phyloP scores from a whole-genome alignment of 2,329 filamentous ascomycete species.

The Colletotrichum echinochloae region DNA sequence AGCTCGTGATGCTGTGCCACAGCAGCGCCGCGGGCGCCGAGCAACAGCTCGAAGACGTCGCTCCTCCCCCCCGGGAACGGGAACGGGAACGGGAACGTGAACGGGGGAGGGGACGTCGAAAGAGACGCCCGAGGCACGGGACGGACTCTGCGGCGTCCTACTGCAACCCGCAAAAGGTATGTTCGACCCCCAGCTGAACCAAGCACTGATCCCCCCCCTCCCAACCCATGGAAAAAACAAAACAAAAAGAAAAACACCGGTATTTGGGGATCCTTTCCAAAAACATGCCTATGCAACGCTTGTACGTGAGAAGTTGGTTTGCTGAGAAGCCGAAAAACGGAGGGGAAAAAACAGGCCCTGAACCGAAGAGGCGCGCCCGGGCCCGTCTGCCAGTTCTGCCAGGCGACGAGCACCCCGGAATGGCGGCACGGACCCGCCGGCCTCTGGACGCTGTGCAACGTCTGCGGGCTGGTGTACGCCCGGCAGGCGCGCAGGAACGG shows the following conservation, averaged over 20 bases:
- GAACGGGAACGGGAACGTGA: neutral
- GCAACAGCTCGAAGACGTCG: no score
- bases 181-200: no score
- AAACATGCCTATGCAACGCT: no score
- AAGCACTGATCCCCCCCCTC: no score
- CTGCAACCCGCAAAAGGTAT: neutral
- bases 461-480: neutral
- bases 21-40: neutral
- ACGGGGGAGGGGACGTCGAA: neutral
- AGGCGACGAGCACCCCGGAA: neutral
- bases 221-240: neutral
- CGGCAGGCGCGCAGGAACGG: neutral
- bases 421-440: constrained; percentile 2
- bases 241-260: no score
- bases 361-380: neutral
- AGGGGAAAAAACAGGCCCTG: neutral
- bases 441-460: constrained; percentile 4
- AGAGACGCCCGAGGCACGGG: neutral
- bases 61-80: neutral
- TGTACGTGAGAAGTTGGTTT: neutral
- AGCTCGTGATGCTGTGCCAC: neutral
- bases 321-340: no score
- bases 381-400: neutral
- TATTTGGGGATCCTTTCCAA: no score
- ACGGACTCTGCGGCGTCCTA: neutral